Evolutionary conservation across 257 asterid species (phyloP).

Genomic region (Paulownia fortunei): DNA sequence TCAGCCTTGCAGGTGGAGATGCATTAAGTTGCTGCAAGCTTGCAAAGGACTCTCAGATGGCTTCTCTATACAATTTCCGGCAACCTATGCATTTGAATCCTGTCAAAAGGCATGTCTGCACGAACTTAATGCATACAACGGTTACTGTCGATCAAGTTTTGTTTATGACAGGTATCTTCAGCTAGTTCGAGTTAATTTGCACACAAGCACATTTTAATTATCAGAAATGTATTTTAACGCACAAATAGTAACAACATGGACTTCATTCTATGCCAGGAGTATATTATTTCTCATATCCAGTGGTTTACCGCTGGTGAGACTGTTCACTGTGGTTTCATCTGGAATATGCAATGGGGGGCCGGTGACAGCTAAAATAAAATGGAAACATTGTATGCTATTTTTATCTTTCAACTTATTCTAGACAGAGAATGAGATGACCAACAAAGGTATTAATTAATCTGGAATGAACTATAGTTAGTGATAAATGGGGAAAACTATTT

Average conservation of each 20-base stretch:
- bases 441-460: neutral
- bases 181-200: neutral
- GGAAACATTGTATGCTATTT: neutral
- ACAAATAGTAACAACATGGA: neutral
- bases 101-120: slow-evolving; percentile 25
- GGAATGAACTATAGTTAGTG: neutral
- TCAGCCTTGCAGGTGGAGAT: slow-evolving; percentile 15
- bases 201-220: neutral
- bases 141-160: neutral
- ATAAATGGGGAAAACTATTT: too few species aligned
- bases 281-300: too few species aligned
- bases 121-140: neutral
- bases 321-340: neutral
- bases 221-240: neutral
- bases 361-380: neutral
- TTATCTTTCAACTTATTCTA: neutral
- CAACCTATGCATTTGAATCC: slow-evolving; percentile 28
- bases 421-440: neutral
- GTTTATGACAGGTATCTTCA: neutral
- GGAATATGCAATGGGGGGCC: too few species aligned
- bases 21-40: slow-evolving; percentile 25
- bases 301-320: neutral
- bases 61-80: slow-evolving; percentile 24
- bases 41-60: slow-evolving; percentile 32
- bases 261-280: neutral